Conservation (phyloP, 768 basidiomycete species). For the Lentinula raphanica region DNA sequence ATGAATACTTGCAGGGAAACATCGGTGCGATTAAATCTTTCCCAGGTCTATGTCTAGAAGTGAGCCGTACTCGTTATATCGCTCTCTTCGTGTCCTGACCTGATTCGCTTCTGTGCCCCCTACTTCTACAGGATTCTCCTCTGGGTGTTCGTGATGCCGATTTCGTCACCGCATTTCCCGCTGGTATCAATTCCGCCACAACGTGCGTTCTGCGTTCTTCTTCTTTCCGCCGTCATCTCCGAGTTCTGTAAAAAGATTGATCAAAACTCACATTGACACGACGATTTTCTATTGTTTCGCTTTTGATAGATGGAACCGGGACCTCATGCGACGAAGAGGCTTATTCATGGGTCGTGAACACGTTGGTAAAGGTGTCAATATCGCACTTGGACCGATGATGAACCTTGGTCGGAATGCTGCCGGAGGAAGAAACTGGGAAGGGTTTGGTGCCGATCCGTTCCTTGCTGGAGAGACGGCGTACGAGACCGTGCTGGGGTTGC, state of each 20-base stretch:
- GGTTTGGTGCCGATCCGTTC: constrained; percentile 90
- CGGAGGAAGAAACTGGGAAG: constrained; percentile 92
- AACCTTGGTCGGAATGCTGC: constrained; percentile 45
- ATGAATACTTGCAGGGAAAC: constrained; percentile 35
- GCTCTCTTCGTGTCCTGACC: neutral
- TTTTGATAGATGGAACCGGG: constrained; percentile 66
- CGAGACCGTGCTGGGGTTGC: constrained; percentile 81
- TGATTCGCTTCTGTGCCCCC: neutral
- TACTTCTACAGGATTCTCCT: constrained; percentile 54
- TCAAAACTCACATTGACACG: neutral
- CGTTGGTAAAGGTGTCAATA: constrained; percentile 76
- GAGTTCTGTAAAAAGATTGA: neutral
- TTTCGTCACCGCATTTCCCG: constrained; percentile 73
- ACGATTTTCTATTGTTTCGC: no score
- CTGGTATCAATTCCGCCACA: constrained; percentile 77
- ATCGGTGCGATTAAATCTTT: constrained; percentile 50
- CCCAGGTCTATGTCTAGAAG: constrained; percentile 72
- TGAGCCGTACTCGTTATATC: constrained; percentile 15
- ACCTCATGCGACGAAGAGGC: constrained; percentile 72
- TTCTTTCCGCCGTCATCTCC: no score
- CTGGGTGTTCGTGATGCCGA: constrained; percentile 75
- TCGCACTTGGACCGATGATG: constrained; percentile 51
- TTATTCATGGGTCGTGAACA: constrained; percentile 79
- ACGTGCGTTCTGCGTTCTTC: constrained; percentile 43
- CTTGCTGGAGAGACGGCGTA: constrained; percentile 72